Evolutionary conservation across 805 yeast species (phyloP), one percentile per base, ranked within the genome.

Genomic region (Saccharomyces cerevisiae): DNA sequence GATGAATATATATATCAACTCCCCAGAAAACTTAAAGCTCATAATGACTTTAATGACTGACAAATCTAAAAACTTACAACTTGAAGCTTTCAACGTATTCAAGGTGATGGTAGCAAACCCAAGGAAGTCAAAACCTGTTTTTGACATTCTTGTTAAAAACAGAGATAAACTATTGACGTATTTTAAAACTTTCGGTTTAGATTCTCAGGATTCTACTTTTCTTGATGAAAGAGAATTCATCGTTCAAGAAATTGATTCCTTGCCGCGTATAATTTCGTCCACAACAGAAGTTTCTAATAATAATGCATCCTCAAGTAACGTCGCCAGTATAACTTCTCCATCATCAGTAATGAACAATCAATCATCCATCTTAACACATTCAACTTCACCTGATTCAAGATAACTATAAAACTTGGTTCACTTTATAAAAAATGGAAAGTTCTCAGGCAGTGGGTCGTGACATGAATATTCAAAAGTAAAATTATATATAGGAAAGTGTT

Each of bases 61-160:
- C 69, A 87, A 86, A 70, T 89, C 95, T 58, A 87, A 86, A 65
- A 91, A 91, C 69, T 78, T 94, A 55, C 97, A 91, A 67, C 71
- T 82, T 53, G 98, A 94, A 69, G 90, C 96, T 3, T 94, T 94
- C 66, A 91, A 94, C 60, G 85, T 92, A 41, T 92, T 94, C 74
- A 94, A 92, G 72, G 87, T 91, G 43, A 89, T 94, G 70, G 90
- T 90, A n/a, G 98, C 97, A 4, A 94, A 94, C 70, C 99, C 99
- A 4, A 83, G 85, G 58, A 91, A 91, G 68, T 77, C 89, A 2
- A 89, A 85, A 67, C 82, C 85, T 6, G 83, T 94, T 2, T 72
- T 79, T 52, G 97, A 92, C 69, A 87, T 92, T 22, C 75, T 94
- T 59, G 80, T 84, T 48, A 90, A 91, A 66, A 94, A 94, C 70